Conservation (phyloP, 192 early-diverging fungal genomes). For the Pilobolus umbonatus region DNA sequence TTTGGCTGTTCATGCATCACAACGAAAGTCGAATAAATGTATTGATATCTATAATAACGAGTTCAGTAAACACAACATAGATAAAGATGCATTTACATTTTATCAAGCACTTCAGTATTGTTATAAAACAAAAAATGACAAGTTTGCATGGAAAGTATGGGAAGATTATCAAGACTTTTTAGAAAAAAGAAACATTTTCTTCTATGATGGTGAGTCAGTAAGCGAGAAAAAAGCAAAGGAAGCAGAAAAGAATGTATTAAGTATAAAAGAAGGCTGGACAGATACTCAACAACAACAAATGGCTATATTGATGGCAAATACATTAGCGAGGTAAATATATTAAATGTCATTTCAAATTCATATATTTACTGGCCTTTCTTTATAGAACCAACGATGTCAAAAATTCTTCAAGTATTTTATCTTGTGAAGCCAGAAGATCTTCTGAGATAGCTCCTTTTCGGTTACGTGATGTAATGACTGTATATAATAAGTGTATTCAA, state of each 20-base stretch:
- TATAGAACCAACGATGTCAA: constrained; percentile 43
- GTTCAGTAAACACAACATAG: constrained; percentile 44
- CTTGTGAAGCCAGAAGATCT: constrained; percentile 36
- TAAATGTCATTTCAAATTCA: not conserved
- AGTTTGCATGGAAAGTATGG: constrained; percentile 65
- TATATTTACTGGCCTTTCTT: not conserved
- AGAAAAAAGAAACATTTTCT: constrained; percentile 42
- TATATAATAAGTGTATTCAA: constrained; percentile 47
- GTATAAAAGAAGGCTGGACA: constrained; percentile 47
- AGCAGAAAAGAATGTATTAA: constrained; percentile 30
- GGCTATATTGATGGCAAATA: constrained; percentile 60
- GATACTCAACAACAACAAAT: constrained; percentile 49
- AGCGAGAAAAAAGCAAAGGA: constrained; percentile 55
- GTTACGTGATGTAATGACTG: constrained; percentile 41
- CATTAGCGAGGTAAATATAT: constrained; percentile 50
- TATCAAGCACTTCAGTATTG: constrained; percentile 52
- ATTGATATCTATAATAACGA: constrained; percentile 44
- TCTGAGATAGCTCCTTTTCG: constrained; percentile 37
- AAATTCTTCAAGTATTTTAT: constrained; percentile 45
- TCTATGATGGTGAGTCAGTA: constrained; percentile 55
- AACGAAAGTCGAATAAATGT: constrained; percentile 42
- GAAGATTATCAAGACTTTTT: constrained; percentile 61
- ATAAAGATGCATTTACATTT: constrained; percentile 61
- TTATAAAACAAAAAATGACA: constrained; percentile 53
- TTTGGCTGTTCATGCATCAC: constrained; percentile 49